phyloP scores from a whole-genome alignment of 2,329 filamentous ascomycete species.

The Colletotrichum musicola region DNA sequence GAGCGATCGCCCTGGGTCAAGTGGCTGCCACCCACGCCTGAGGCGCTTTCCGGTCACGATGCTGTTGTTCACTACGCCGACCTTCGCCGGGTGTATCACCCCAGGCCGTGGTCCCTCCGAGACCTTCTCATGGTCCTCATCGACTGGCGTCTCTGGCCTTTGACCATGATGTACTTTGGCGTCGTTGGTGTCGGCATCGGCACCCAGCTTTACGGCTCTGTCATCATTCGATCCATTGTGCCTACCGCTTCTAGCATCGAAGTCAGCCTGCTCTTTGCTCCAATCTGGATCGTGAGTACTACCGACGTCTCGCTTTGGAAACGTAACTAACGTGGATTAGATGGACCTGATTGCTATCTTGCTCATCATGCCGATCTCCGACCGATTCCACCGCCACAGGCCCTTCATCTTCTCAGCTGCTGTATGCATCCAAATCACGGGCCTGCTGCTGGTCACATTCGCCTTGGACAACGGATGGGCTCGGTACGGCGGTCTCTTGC shows the following conservation, averaged over 20 bases:
- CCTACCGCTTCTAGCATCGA: constrained; percentile 78
- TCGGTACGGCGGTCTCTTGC: constrained; percentile 87
- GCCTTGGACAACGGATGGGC: constrained; percentile 80
- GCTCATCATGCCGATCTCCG: constrained; percentile 85
- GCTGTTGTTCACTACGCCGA: constrained; percentile 87
- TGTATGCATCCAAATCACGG: constrained; percentile 82
- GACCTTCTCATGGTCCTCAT: constrained; percentile 79
- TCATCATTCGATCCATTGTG: constrained; percentile 87
- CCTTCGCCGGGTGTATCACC: constrained; percentile 82
- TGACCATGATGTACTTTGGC: constrained; percentile 93
- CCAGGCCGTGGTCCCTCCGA: constrained; percentile 76
- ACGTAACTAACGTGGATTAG: constrained; percentile 45
- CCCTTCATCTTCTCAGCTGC: constrained; percentile 85
- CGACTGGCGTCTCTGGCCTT: constrained; percentile 90
- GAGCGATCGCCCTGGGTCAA: constrained; percentile 65
- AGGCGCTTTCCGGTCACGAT: constrained; percentile 82
- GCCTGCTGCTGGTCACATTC: constrained; percentile 84
- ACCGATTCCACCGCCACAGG: constrained; percentile 85
- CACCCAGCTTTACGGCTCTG: constrained; percentile 86
- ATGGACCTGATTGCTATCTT: constrained; percentile 92
- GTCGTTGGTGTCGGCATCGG: constrained; percentile 94
- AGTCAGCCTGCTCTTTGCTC: constrained; percentile 86
- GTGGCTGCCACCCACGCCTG: constrained; percentile 77
- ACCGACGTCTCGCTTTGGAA: constrained; percentile 10
- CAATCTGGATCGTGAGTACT: constrained; percentile 86